A percentile compares a stretch with the other conserved stretches of the same genome.
phyloP scores from a whole-genome alignment of 2,329 filamentous ascomycete genomes.

The Akanthomyces muscarius region DNA sequence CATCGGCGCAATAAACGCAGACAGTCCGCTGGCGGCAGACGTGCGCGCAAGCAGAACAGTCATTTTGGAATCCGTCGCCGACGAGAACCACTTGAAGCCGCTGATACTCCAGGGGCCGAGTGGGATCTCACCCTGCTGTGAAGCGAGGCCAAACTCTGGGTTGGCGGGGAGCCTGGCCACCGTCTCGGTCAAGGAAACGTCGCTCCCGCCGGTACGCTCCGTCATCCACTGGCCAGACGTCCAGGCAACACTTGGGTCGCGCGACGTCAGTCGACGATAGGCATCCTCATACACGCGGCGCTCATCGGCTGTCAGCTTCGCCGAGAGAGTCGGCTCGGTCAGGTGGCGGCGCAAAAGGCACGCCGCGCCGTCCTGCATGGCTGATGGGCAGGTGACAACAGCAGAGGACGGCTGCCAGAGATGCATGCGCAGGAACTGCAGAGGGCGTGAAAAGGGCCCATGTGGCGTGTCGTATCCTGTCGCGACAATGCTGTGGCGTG shows the following conservation, averaged over 20 bases:
- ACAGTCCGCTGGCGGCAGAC: conserved; percentile 40
- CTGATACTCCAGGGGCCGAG: conserved; percentile 54
- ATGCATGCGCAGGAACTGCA: conserved; percentile 56
- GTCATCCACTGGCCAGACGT: conserved; percentile 79
- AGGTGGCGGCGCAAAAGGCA: conserved; percentile 46
- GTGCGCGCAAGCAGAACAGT: conserved; percentile 59
- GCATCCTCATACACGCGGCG: conserved; percentile 48
- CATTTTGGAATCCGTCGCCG: conserved; percentile 62
- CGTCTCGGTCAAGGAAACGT: conserved; percentile 66
- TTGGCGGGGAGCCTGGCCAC: conserved; percentile 38
- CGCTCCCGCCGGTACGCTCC: conserved; percentile 63
- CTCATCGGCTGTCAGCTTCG: conserved; percentile 27
- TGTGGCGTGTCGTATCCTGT: conserved; percentile 54
- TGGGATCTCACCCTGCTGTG: conserved; percentile 21
- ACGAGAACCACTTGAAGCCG: conserved; percentile 69
- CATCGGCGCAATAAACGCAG: conserved; percentile 63
- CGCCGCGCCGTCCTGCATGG: conserved; percentile 63
- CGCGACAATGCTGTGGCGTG: conserved; percentile 45
- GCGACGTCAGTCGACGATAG: conserved; percentile 49
- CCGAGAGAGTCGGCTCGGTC: conserved; percentile 25
- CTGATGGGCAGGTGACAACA: conserved; percentile 60
- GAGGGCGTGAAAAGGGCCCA: conserved; percentile 48
- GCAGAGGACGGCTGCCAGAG: conserved; percentile 58
- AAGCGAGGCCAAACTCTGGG: conserved; percentile 7
- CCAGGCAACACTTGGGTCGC: conserved; percentile 52